These are phyloP conservation scores for Davidsoniella australis DNA, from an alignment of 2,329 filamentous ascomycete species.

Conservation along the genomic window DNA sequence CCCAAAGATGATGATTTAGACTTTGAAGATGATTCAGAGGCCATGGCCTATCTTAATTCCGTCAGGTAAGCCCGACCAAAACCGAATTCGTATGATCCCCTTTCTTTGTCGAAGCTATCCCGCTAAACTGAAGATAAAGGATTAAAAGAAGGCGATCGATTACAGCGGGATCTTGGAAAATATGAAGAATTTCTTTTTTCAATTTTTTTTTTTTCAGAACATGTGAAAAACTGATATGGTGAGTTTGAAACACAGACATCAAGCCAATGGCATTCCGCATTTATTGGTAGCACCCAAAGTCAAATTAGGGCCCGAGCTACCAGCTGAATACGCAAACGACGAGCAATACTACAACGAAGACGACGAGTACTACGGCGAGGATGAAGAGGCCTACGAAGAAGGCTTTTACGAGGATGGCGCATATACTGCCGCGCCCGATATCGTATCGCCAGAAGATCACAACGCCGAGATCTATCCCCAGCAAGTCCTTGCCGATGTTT, in stretches of 20 bases:
- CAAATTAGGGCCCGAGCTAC: constrained; percentile 31
- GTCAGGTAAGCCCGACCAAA: constrained; percentile 41
- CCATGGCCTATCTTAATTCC: constrained; percentile 51
- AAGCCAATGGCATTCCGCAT: constrained; percentile 59
- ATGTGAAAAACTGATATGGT: constrained; percentile 28
- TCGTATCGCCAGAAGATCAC: constrained; percentile 17
- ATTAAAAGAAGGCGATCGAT: no score
- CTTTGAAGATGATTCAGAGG: constrained; percentile 50
- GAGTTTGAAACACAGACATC: constrained; percentile 38
- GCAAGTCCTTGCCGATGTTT: constrained; percentile 42
- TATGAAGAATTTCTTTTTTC: no score
- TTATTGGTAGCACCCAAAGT: constrained; percentile 46
- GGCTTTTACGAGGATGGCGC: constrained; percentile 66
- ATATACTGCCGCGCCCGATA: constrained; percentile 46
- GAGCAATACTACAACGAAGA: constrained; percentile 14
- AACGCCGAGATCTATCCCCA: constrained; percentile 19
- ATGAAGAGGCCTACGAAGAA: constrained; percentile 33
- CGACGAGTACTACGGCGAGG: constrained; percentile 24
- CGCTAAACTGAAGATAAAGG: background rate
- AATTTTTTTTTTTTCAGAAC: background rate
- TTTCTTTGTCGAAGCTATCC: constrained; percentile 4
- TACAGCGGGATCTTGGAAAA: background rate
- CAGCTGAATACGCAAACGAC: constrained; percentile 18
- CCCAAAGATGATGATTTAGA: constrained; percentile 40
- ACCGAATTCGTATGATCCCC: background rate